A percentile compares a stretch with the other conserved stretches of the same genome.
These are phyloP conservation scores for Alloteropsis angusta DNA, from an alignment of 202 grass and related monocot species.

Conservation along the genomic window DNA sequence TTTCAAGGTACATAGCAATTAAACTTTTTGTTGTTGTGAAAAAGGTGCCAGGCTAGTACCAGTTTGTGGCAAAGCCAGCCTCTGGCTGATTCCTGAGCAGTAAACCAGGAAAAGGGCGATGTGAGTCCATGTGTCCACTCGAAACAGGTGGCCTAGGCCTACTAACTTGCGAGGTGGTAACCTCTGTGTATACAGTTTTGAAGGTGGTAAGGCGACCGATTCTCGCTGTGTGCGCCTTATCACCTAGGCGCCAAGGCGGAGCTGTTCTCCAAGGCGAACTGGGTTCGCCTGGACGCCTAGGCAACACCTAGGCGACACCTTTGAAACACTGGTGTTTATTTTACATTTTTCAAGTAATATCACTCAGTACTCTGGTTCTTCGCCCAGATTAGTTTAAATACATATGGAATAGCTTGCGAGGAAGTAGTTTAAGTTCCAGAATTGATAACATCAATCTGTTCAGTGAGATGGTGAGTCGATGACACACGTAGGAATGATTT, in stretches of 20 bases:
- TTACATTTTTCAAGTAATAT: slow-evolving; percentile 1
- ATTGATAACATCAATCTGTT: background rate
- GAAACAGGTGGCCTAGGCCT: slow-evolving; percentile 8
- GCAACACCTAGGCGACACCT: too few species aligned
- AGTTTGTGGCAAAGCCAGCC: background rate
- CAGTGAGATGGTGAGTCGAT: too few species aligned
- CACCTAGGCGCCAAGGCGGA: too few species aligned
- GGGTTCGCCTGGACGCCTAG: too few species aligned
- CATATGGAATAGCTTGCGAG: background rate
- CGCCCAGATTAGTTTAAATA: background rate
- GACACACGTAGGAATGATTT: background rate
- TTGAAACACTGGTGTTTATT: too few species aligned
- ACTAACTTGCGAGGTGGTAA: background rate
- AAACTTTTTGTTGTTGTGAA: background rate
- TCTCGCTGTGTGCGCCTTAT: too few species aligned
- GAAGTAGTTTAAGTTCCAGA: background rate
- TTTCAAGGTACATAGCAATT: slow-evolving; percentile 68
- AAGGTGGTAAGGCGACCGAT: too few species aligned
- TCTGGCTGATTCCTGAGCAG: background rate
- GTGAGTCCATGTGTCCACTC: background rate
- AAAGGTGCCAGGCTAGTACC: background rate
- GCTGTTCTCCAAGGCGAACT: too few species aligned
- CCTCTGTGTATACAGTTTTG: too few species aligned
- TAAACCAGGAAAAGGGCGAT: slow-evolving; percentile 11
- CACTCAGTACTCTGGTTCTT: background rate